Base-by-base conservation (phyloP, 768 basidiomycete genomes). In the Tremella fuciformis region DNA sequence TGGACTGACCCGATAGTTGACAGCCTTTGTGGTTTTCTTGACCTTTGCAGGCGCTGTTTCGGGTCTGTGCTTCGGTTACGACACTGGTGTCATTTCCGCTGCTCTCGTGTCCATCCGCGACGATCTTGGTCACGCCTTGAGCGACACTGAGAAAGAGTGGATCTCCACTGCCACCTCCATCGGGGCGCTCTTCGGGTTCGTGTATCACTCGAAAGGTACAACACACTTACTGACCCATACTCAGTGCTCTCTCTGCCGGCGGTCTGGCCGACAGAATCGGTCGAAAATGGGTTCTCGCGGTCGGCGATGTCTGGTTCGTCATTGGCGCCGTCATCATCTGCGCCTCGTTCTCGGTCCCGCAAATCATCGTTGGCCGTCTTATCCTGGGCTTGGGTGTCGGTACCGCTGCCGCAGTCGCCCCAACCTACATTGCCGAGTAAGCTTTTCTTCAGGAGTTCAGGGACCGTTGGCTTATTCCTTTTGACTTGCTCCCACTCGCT, bases 201-300 rank as follows among this genome's bases (percentile, higher is more conserved):
- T n/a, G 58, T 42, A 65, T 62, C 42, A 62, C 64, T 21, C 40
- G 64, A 42, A 61, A 63, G 26, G 38, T 67, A 18, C 66, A 16
- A 48, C 1, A 46, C 13, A 26, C 24, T 8, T 6, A 41, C 40
- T 57, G 18, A 50, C 13, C 7, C 8, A 8, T 15, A 1, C 41
- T 40, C 48, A 63, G 64, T 19, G 65, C 65, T 19, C 52, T 70
- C 1, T 19, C 26, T 13, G 61, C 65, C 8, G 69, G 69, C 29
- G 51, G 56, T 40, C 40, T 66, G 25, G 59, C 63, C 25, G 69
- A 70, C 50, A 64, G 53, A 50, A 65, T 70, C 26, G 69, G 69
- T 50, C 57, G 69, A 40, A 70, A 70, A 65, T 70, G 69, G 69
- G 63, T 67, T 18, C 61, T 70, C 11, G 69, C 63, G 13, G 46